Base-by-base conservation (phyloP, 1,284 basidiomycete species). In the Cystobasidiaceae sp. region DNA sequence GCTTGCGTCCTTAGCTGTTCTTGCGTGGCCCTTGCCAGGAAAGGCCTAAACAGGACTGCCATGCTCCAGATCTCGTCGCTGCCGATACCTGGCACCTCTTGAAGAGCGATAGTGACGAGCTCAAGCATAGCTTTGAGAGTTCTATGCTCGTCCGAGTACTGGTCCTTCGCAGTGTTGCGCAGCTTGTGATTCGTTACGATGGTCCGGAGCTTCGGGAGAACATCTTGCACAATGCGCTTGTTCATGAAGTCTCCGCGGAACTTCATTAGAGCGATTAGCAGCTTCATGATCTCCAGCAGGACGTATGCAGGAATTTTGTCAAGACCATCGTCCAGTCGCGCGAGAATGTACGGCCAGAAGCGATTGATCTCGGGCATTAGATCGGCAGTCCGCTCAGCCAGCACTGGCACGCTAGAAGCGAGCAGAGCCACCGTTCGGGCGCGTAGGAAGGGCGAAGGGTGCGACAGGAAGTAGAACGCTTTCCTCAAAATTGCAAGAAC, bases 261-360 rank as follows among this genome's bases (percentile, higher is more conserved):
- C 34, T 73, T 77, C 0, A 84, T 82, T 27, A 97, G 79, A 0
- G 82, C 77, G 67, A 88, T 87, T 17, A 94, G 78, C 33, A 93
- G 79, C 2, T 77, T 78, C 1, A 86, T 85, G 0, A 89, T 86
- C 41, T 86, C 86, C 65, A 82, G 82, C 56, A 90, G 83, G 33
- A 96, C 90, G 72, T 85, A 91, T 0, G 85, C 80, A 85, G 0
- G 80, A 54, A 73, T 93, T 89, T 39, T 39, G 21, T 44, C 59
- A 64, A 21, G 78, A 13, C 67, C 61, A 28, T 46, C 37, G 4
- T 59, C 27, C 11, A 96, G 79, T 6, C 93, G 83, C 71, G 90
- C 90, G 52, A 96, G 78, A 70, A 97, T 84, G 75, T 87, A 88
- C 17, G 89, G 88, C 93, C 93, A 97, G 0, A 88, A 86, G 28